Evolutionary conservation across 768 basidiomycete species (phyloP).

Genomic region (Pisolithus microcarpus): DNA sequence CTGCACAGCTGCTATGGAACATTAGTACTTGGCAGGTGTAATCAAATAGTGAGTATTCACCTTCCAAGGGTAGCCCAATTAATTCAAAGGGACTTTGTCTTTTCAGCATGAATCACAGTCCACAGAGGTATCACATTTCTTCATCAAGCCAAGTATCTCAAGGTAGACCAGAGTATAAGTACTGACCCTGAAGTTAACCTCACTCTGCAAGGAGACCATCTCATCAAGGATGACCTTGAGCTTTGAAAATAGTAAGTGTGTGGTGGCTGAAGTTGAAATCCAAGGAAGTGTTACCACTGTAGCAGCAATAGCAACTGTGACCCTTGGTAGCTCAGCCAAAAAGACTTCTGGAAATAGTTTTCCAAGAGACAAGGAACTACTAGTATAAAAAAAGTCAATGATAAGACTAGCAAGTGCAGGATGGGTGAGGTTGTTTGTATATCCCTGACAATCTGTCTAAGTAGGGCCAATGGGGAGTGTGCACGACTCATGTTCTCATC

Average conservation of each 20-base stretch:
- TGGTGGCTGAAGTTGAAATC: not conserved
- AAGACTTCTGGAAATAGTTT: conserved; percentile 7
- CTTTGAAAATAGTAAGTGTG: not conserved
- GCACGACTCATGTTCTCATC: not conserved
- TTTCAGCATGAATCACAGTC: too few species aligned
- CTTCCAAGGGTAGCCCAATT: too few species aligned
- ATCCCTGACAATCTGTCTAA: not conserved
- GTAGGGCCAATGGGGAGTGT: not conserved
- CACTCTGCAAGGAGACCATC: not conserved
- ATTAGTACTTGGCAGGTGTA: too few species aligned
- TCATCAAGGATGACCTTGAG: not conserved
- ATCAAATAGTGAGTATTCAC: too few species aligned
- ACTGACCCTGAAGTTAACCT: not conserved
- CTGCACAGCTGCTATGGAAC: too few species aligned
- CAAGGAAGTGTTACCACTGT: not conserved
- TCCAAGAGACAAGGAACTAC: not conserved
- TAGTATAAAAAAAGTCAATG: conserved; percentile 5
- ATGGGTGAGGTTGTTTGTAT: conserved; percentile 4
- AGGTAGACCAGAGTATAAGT: too few species aligned
- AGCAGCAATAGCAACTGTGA: conserved; percentile 1
- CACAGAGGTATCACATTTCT: too few species aligned
- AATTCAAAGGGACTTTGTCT: too few species aligned
- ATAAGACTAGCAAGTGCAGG: not conserved
- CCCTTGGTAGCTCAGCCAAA: not conserved
- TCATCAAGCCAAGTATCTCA: too few species aligned